Evolutionary conservation across 306 rosid genomes (phyloP), one percentile per base, ranked within the genome.

Genomic region (Elaeagnus macrophylla): DNA sequence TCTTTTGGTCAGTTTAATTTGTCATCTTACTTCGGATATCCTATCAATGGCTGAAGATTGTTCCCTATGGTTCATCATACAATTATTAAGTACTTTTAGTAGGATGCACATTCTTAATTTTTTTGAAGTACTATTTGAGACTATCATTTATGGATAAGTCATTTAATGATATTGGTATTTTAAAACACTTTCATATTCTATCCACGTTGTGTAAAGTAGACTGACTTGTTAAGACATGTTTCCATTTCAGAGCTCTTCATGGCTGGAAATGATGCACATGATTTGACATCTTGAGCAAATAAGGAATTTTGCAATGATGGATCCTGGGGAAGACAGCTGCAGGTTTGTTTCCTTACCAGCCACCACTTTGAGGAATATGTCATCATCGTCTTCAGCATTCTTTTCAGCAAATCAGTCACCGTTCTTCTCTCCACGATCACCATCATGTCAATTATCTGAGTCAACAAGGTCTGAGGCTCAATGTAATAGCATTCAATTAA

Each of bases 391-490:
- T 59, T 84, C 94, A 6, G 75, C 77, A 6, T 88, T 88, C 61
- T 80, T 77, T 56, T 88, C 96, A 9, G 96, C 94, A 18, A 78
- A 77, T 49, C 96, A 84, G 69, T 88, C 96, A 5, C 96, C 96
- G 1, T 84, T 88, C 61, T 84, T 84, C 68, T 88, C 94, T 63
- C 96, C 96, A 36, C 82, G 94, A 72, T 73, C 88, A 5, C 70
- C 94, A 10, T 40, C 96, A 19, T 69, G 72, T 59, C 80, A 73
- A 39, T 67, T 71, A 38, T 73, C 79, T 12, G 82, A 83, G 50
- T 69, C 84, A 42, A 61, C 77, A 1, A 72, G 67, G 59, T 66
- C 73, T 38, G 82, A 81, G 10, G 60, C 67, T 41, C 69, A 59
- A 16, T 66, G 70, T 65, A 78, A 64, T 49, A 77, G 77, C 73